Conservation (phyloP, 148 eudicot genomes). For the Camellia japonica region DNA sequence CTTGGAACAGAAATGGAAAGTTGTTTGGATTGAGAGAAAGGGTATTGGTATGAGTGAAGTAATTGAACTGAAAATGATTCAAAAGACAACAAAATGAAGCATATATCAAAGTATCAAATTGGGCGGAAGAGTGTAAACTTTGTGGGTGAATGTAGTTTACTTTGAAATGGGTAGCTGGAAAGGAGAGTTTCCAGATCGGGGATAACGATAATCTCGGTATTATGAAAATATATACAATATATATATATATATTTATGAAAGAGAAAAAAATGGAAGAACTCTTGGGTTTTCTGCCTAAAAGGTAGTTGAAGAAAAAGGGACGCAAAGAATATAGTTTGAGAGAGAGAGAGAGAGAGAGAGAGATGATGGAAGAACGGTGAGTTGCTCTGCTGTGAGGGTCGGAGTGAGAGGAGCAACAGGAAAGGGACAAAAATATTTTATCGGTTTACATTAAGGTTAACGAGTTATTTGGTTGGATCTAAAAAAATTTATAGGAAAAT, state of each 20-base stretch:
- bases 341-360: constrained; percentile 8
- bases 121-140: background rate
- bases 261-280: too few relatives aligned
- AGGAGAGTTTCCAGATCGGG: background rate
- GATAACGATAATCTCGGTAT: background rate
- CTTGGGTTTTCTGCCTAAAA: background rate
- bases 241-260: too few relatives aligned
- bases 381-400: too few relatives aligned
- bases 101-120: background rate
- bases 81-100: background rate
- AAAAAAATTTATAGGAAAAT: too few relatives aligned
- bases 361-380: too few relatives aligned
- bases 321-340: constrained; percentile 3
- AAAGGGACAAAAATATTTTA: too few relatives aligned
- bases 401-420: too few relatives aligned
- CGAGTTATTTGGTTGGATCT: too few relatives aligned
- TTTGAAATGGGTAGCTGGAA: constrained; percentile 11
- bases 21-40: background rate
- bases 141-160: background rate
- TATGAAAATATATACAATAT: background rate
- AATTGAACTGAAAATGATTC: background rate
- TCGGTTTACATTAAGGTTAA: too few relatives aligned
- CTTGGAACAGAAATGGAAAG: constrained; percentile 2
- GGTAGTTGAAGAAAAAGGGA: background rate
- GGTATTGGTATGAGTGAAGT: background rate